phyloP scores from a whole-genome alignment of 441 rosid species.

The Erodium chrysanthum region DNA sequence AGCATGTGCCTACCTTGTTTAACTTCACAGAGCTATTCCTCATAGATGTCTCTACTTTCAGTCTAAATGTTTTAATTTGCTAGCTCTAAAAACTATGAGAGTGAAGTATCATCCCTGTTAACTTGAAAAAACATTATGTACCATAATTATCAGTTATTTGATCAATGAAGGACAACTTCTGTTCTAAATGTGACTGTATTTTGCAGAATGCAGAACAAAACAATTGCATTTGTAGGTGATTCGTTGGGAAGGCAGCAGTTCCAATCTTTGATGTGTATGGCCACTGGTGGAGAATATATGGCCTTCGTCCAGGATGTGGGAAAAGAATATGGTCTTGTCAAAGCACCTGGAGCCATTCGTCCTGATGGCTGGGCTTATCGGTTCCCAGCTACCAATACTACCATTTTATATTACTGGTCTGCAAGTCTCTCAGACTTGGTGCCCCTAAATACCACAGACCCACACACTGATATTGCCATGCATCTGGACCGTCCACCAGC shows the following conservation, averaged over 20 bases:
- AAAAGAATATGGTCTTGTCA: slow-evolving; percentile 44
- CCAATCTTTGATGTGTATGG: slow-evolving; percentile 69
- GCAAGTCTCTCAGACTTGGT: slow-evolving; percentile 48
- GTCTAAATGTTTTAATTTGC: too few species aligned
- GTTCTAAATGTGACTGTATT: not conserved
- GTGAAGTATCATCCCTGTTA: too few species aligned
- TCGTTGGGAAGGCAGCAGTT: slow-evolving; percentile 71
- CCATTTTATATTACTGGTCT: slow-evolving; percentile 64
- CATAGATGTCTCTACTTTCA: too few species aligned
- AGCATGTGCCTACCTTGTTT: too few species aligned
- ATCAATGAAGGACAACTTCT: too few species aligned
- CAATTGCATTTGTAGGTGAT: slow-evolving; percentile 68
- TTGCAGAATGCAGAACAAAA: slow-evolving; percentile 62
- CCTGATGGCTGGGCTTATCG: slow-evolving; percentile 66
- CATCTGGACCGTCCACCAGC: slow-evolving; percentile 62
- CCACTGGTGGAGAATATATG: slow-evolving; percentile 44
- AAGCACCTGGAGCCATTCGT: slow-evolving; percentile 39
- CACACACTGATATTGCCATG: slow-evolving; percentile 39
- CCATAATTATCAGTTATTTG: too few species aligned
- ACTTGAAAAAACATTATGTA: not conserved
- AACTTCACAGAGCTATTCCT: too few species aligned
- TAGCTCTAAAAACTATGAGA: too few species aligned
- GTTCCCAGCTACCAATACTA: slow-evolving; percentile 50
- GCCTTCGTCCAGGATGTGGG: slow-evolving; percentile 50
- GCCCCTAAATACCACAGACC: slow-evolving; percentile 27